Evolutionary conservation across 164 flowering plant genomes (phyloP), one percentile per base, ranked within the genome.

Genomic region (Vitis rupestris): DNA sequence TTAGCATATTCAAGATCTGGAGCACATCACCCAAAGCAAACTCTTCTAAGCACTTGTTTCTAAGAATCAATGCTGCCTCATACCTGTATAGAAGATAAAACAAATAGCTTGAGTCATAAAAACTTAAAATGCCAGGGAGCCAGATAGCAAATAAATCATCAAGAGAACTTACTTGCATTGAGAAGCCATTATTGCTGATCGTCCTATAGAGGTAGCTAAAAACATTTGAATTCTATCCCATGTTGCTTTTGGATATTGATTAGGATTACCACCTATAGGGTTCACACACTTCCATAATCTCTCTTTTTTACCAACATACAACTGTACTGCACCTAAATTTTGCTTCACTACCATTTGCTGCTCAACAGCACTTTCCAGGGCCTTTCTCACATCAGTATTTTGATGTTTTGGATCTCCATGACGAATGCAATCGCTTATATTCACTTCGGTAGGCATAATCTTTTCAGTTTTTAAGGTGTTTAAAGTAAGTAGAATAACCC

Each of bases 271-370:
- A 67, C 85, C 86, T 7, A 89, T 66, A 44, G 86, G 90, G 70
- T 92, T 89, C 55, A 85, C 86, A 73, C 97, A 94, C 62, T 83
- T 83, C 98, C 98, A 92, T 53, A 94, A 65, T 51, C 44, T 66
- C 64, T 87, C 88, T 74, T 84, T 84, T 76, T 82, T 89, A 54
- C 82, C 81, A 71, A 83, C 80, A 78, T 89, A 94, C 10, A 85
- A 64, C 66, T 81, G 81, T 54, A 86, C n/a, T 8, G 77, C 70
- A 75, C 93, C 94, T 67, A 81, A 16, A 30, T 67, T 84, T 54
- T 78, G 91, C 73, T 74, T 79, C 75, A 79, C 82, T 50, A 92
- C 83, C 88, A 88, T 83, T 61, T 88, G 77, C 10, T 89, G 89
- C 82, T 90, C 86, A 37, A 88, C 57, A 8, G 97, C 94, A 78